Base-by-base conservation (phyloP, 78 protist genomes). In the Chrysochromulina tobinii region DNA sequence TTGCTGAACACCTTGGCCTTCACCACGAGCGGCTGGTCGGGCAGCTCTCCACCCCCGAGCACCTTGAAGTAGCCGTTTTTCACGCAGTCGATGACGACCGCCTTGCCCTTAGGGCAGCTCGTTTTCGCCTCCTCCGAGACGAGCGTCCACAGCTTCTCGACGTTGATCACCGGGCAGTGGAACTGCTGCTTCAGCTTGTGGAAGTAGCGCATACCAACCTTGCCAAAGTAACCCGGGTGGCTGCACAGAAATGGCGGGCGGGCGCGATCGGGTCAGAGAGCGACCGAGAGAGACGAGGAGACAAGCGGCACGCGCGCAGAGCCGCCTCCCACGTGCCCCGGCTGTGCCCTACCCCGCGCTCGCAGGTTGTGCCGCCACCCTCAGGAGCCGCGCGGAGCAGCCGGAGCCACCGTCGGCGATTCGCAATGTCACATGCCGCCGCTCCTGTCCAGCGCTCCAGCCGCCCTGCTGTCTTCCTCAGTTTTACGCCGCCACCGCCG, bases 181-280 rank as follows among this genome's bases (percentile, higher is more conserved):
- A 77, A 53, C 86, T 75, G 51, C 90, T 98, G 86, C 87, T 87
- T 75, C 77, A 85, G 93, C 91, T 87, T 73, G 98, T 98, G 98
- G 97, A 95, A 98, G 94, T 95, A 91, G 69, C 99, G 95, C 99
- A 99, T 99, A 91, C 99, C 99, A 79, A 97, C 95, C 98, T 99
- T 99, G 27, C 99, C 99, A 95, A 99, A 98, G 96, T 98, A 98
- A 61, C 99, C 99, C 51, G 99, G 99, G 89, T 99, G 99, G 97
- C 93, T 94, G 58, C 79, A 23, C 83, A 50, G 6, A 20, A 20
- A 9, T 8, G 8, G 17, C 3, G 23, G 27, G 23, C 8, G 17
- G 17, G 17, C 72, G 72, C 12, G 64, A 14, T 59, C 7, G 64
- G 64, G 64, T 7, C 64, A 59, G 12, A 7, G 64, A 59, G 12